phyloP scores from a whole-genome alignment of 2,329 filamentous ascomycete species.

The Dendrostoma leiphaemia region DNA sequence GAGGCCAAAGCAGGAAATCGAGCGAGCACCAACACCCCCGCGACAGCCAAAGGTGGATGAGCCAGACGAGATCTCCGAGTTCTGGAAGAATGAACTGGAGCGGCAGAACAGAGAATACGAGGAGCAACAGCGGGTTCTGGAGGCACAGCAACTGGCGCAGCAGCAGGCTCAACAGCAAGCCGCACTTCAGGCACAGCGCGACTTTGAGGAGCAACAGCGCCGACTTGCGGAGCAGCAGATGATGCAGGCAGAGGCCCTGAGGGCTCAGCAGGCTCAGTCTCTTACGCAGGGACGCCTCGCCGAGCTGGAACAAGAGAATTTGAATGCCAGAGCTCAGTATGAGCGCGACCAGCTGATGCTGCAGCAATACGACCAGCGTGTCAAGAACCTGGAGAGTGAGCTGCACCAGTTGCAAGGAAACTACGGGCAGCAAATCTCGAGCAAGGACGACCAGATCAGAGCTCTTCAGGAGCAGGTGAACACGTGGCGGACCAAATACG shows the following conservation, averaged over 20 bases:
- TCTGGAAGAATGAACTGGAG: slow-evolving; percentile 92
- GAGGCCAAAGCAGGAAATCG: slow-evolving; percentile 74
- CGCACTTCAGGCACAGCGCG: slow-evolving; percentile 79
- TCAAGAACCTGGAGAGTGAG: slow-evolving; percentile 90
- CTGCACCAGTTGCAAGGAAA: slow-evolving; percentile 78
- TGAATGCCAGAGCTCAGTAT: slow-evolving; percentile 92
- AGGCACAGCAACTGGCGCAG: slow-evolving; percentile 81
- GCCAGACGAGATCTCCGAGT: slow-evolving; percentile 93
- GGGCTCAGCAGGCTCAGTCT: slow-evolving; percentile 85
- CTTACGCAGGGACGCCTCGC: slow-evolving; percentile 95
- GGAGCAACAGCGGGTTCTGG: slow-evolving; percentile 84
- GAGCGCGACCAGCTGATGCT: slow-evolving; percentile 97
- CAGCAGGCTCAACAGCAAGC: slow-evolving; percentile 79
- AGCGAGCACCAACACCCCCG: slow-evolving; percentile 66
- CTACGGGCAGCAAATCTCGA: slow-evolving; percentile 78
- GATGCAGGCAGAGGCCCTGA: slow-evolving; percentile 83
- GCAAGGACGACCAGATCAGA: slow-evolving; percentile 91
- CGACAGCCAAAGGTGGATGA: slow-evolving; percentile 69
- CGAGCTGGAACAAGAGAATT: slow-evolving; percentile 90
- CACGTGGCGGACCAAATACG: slow-evolving; percentile 96
- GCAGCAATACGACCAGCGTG: slow-evolving; percentile 91
- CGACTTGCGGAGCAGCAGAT: slow-evolving; percentile 84
- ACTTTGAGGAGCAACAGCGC: slow-evolving; percentile 97
- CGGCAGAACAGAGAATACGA: slow-evolving; percentile 94
- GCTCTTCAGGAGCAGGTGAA: slow-evolving; percentile 96